Percentiles rank a stretch among this genome's conserved stretches.
These are phyloP conservation scores for Mucor mucedo DNA, from an alignment of 371 early-diverging fungal genomes.

Conservation along the genomic window DNA sequence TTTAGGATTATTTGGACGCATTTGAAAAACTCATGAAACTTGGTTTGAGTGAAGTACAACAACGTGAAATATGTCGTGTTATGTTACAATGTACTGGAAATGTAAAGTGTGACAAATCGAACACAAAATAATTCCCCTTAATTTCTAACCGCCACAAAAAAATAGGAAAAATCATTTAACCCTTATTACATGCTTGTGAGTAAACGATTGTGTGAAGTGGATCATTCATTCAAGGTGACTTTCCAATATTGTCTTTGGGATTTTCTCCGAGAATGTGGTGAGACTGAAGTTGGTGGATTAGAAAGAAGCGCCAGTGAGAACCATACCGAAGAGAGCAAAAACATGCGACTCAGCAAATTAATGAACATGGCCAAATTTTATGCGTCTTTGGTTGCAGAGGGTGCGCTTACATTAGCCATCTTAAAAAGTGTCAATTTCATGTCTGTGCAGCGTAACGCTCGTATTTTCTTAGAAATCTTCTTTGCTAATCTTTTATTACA, in stretches of 20 bases:
- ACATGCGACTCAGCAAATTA: constrained; percentile 66
- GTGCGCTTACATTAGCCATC: constrained; percentile 66
- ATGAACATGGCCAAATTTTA: constrained; percentile 80
- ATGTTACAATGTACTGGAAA: constrained; percentile 88
- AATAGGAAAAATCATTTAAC: constrained; percentile 86
- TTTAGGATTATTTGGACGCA: constrained; percentile 91
- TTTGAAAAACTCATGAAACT: constrained; percentile 86
- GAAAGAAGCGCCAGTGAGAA: constrained; percentile 52
- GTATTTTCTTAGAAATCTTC: constrained; percentile 72
- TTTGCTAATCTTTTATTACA: constrained; percentile 58
- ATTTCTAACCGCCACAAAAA: neutral
- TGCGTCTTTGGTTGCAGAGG: constrained; percentile 65
- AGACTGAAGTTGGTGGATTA: constrained; percentile 78
- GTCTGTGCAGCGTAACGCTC: constrained; percentile 61
- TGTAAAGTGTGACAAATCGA: constrained; percentile 44
- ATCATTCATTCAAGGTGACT: constrained; percentile 88
- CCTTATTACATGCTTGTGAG: constrained; percentile 94
- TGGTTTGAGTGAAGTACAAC: constrained; percentile 86
- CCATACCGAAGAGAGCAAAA: constrained; percentile 22
- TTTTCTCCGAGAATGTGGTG: constrained; percentile 79
- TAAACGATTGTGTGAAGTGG: constrained; percentile 72
- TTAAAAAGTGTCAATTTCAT: constrained; percentile 81
- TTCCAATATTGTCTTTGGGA: constrained; percentile 97
- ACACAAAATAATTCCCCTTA: neutral
- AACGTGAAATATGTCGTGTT: constrained; percentile 94